A percentile compares a stretch with the other conserved stretches of the same genome.
Conservation (phyloP, 768 basidiomycete genomes). For the Hericium coralloides region DNA sequence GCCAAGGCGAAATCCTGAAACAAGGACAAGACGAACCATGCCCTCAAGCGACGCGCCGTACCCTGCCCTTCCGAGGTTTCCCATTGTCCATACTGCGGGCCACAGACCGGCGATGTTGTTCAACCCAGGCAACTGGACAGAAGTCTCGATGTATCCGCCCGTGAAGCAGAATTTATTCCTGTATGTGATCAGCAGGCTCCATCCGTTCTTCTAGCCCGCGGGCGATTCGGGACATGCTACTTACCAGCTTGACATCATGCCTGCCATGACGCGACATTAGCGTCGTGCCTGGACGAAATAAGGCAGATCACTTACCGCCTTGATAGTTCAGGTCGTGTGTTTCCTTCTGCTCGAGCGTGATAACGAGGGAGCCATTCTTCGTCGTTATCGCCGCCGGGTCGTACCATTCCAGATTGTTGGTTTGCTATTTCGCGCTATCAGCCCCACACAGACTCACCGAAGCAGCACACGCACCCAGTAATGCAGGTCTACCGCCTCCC, state of each 20-base stretch:
- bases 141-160: conserved; percentile 66
- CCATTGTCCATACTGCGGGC: conserved; percentile 77
- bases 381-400: conserved; percentile 76
- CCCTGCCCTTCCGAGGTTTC: conserved; percentile 77
- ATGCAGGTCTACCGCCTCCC: conserved; percentile 78
- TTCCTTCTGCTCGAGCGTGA: conserved; percentile 58
- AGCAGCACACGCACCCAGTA: conserved; percentile 51
- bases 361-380: conserved; percentile 58
- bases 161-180: conserved; percentile 92
- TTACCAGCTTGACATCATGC: conserved; percentile 45
- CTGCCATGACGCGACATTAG: not conserved
- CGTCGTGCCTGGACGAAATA: not conserved
- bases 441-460: not conserved
- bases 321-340: conserved; percentile 69
- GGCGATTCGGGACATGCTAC: not conserved
- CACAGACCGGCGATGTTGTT: conserved; percentile 56
- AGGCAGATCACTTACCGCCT: conserved; percentile 31
- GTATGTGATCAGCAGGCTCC: not conserved
- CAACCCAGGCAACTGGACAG: conserved; percentile 56
- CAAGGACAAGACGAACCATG: conserved; percentile 35
- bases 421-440: conserved; percentile 7
- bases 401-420: conserved; percentile 61
- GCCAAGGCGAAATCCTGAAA: not conserved
- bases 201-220: too few relatives aligned
- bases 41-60: conserved; percentile 83